These are phyloP conservation scores for Phoma sp. DNA, from an alignment of 2,329 filamentous ascomycete species.

Conservation along the genomic window DNA sequence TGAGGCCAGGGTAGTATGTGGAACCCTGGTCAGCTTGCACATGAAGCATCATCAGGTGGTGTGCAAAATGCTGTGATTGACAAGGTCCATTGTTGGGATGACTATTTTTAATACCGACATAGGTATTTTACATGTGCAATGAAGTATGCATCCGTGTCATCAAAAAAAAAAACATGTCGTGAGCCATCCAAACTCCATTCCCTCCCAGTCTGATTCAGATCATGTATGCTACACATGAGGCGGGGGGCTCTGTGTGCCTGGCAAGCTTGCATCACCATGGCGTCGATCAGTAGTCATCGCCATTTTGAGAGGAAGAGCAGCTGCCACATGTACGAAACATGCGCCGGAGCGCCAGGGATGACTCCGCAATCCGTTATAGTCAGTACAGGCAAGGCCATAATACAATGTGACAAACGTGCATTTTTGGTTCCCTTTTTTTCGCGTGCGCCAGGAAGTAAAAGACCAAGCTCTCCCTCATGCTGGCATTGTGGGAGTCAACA, in stretches of 20 bases:
- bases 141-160: slow-evolving; percentile 5
- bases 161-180: background rate
- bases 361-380: slow-evolving; percentile 6
- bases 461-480: background rate
- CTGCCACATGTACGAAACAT: background rate
- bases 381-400: slow-evolving; percentile 9
- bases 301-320: background rate
- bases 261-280: background rate
- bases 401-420: background rate
- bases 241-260: slow-evolving; percentile 1
- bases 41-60: background rate
- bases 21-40: background rate
- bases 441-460: background rate
- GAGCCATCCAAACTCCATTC: background rate
- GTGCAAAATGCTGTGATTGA: background rate
- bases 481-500: background rate
- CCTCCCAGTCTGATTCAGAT: background rate
- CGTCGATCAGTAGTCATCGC: background rate
- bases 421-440: background rate
- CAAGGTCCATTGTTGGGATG: slow-evolving; percentile 1
- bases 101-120: slow-evolving; percentile 4
- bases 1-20: too few species aligned
- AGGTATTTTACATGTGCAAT: slow-evolving; percentile 8
- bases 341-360: slow-evolving; percentile 3
- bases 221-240: slow-evolving; percentile 13